Percentiles rank a stretch among this genome's conserved stretches.
Conservation (phyloP, 495 filamentous ascomycete species). For the Sphaerosporella brunnea region DNA sequence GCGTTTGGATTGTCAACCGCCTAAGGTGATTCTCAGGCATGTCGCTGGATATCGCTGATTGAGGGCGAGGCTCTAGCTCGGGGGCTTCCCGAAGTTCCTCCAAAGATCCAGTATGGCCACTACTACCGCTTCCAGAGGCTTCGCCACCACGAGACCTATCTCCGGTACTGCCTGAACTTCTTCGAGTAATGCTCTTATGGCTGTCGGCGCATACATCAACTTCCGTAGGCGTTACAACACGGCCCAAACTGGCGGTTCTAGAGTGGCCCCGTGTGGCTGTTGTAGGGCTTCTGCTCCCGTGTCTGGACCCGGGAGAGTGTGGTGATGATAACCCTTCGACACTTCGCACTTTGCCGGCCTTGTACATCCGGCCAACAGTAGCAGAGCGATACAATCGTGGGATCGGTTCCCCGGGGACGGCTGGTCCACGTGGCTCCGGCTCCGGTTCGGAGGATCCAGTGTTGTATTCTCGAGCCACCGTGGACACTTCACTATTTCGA, state of each 20-base stretch:
- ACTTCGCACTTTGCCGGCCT: conserved; percentile 14
- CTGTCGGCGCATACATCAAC: conserved; percentile 1
- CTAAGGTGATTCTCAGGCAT: background rate
- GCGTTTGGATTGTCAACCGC: background rate
- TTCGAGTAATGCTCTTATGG: background rate
- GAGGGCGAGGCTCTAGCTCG: background rate
- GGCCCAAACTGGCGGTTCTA: conserved; percentile 17
- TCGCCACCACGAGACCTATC: background rate
- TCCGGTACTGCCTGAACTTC: background rate
- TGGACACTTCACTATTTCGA: conserved; percentile 15
- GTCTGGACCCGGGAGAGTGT: background rate
- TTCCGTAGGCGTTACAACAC: conserved; percentile 17
- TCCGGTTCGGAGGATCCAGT: conserved; percentile 10
- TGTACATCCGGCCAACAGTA: conserved; percentile 17
- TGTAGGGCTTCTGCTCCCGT: conserved; percentile 5
- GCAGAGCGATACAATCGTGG: conserved; percentile 12
- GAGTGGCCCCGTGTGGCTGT: background rate
- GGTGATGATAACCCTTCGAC: background rate
- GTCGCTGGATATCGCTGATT: background rate
- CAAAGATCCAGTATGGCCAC: background rate
- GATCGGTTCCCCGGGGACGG: conserved; percentile 10
- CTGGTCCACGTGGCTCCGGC: background rate
- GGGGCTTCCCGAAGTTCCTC: background rate
- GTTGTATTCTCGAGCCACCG: conserved; percentile 17
- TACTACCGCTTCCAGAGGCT: background rate